Evolutionary conservation across 768 basidiomycete species (phyloP).

Genomic region (Leccinum broughii): DNA sequence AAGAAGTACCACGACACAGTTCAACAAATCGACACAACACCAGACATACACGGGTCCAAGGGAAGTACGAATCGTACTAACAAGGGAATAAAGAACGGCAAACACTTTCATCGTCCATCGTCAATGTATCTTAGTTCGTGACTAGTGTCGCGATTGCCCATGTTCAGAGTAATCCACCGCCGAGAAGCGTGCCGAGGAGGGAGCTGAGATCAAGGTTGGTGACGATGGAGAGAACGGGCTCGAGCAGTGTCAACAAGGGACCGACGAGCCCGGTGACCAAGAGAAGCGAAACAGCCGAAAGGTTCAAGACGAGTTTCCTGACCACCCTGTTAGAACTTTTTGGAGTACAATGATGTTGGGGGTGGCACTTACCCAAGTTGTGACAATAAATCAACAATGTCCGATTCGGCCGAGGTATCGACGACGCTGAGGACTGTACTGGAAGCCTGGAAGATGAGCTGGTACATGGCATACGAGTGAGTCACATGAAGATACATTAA

Average conservation of each 20-base stretch:
- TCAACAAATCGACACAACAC: too few relatives aligned
- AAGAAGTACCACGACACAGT: too few relatives aligned
- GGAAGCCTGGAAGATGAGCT: constrained; percentile 13
- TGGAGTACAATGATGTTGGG: background rate
- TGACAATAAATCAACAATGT: background rate
- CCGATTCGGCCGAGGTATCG: background rate
- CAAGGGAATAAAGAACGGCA: too few relatives aligned
- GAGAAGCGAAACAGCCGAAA: constrained; percentile 1
- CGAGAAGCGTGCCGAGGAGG: constrained; percentile 3
- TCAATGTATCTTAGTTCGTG: too few relatives aligned
- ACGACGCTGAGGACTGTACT: constrained; percentile 10
- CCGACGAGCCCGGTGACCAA: constrained; percentile 8
- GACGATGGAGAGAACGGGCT: constrained; percentile 11
- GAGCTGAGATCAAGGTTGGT: constrained; percentile 31
- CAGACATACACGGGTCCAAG: too few relatives aligned
- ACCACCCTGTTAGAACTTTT: background rate
- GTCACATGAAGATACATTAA: too few relatives aligned
- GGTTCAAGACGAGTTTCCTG: constrained; percentile 3
- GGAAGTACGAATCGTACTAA: too few relatives aligned
- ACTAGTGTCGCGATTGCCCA: too few relatives aligned
- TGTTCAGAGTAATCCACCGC: constrained; percentile 8
- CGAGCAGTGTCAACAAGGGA: constrained; percentile 5
- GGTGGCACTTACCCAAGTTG: constrained; percentile 5
- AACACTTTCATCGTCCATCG: too few relatives aligned
- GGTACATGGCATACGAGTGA: background rate